Evolutionary conservation across 768 basidiomycete species (phyloP), one percentile per base, ranked within the genome.

Genomic region (Lentinula raphanica): DNA sequence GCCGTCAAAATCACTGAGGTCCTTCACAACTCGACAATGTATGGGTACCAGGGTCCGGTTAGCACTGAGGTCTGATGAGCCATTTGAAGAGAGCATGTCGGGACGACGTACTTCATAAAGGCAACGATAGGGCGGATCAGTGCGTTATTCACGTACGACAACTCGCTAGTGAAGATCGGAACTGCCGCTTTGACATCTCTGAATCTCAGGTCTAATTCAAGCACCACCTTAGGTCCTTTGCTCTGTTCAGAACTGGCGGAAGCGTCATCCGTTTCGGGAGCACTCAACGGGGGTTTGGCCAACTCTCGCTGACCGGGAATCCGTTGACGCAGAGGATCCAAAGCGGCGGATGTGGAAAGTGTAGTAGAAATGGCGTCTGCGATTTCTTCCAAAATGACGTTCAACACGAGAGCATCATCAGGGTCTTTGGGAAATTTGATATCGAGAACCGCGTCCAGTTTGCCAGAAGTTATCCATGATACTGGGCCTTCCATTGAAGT

Each of bases 391-490:
- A 98, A 79, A 61, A 98, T 83, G 32, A 83, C 88, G 63, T 91
- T 88, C 64, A 97, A 79, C 17, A 85, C 83, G 17, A 80, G 72
- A 61, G 85, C 82, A 58, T 88, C 87, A 51, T 77, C 69, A 9
- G 84, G 84, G 64, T 92, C 87, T 17, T 85, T 85, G 23, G 97
- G 95, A 71, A 99, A 98, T 67, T 95, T 94, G 74, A 99, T 95
- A 72, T 99, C 97, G 23, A 98, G 81, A 5, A 99, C 97, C 9
- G 94, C 92, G 67, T 99, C 97, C 27, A 97, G 81, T 71, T 96
- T 97, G 42, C 97, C 97, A 0, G 95, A 92, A 0, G 90, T 95
- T 59, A 99, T 94, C 97, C 97, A 99, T 1, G 94, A 94, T 59
- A 98, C 88, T 12, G 95, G 94, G 6, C 94, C 92, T 61, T 88